Evolutionary conservation across 352 stramenopile genomes (phyloP).

Genomic region (Globisporangium barbulae): DNA sequence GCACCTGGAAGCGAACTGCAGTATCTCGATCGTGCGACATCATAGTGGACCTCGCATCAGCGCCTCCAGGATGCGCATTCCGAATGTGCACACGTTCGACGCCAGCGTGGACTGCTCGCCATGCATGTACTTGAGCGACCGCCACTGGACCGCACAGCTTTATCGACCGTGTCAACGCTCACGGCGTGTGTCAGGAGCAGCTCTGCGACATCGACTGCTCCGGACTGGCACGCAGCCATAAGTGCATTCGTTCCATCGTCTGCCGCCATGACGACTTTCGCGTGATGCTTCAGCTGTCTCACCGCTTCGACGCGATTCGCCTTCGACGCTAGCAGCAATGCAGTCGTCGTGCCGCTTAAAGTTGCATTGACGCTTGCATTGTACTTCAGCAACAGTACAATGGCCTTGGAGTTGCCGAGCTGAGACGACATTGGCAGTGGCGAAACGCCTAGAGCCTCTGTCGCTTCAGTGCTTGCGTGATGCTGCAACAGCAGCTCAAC

Average conservation of each 20-base stretch:
- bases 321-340: neutral
- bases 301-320: neutral
- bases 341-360: neutral
- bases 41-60: too few relatives aligned
- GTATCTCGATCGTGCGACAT: too few relatives aligned
- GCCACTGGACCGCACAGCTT: neutral
- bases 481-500: neutral
- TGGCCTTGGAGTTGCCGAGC: too few relatives aligned
- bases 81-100: too few relatives aligned
- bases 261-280: neutral
- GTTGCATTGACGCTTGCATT: neutral
- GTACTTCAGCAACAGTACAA: too few relatives aligned
- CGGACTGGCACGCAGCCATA: neutral
- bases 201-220: neutral
- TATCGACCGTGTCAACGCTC: constrained; percentile 3
- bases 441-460: too few relatives aligned
- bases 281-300: neutral
- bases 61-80: too few relatives aligned
- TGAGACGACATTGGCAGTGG: too few relatives aligned
- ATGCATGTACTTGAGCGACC: too few relatives aligned
- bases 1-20: too few relatives aligned
- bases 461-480: too few relatives aligned
- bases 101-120: too few relatives aligned
- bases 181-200: neutral
- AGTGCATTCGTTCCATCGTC: neutral